Base-by-base conservation (phyloP, 73 alveolate species). In the Paramecium tetraurelia region DNA sequence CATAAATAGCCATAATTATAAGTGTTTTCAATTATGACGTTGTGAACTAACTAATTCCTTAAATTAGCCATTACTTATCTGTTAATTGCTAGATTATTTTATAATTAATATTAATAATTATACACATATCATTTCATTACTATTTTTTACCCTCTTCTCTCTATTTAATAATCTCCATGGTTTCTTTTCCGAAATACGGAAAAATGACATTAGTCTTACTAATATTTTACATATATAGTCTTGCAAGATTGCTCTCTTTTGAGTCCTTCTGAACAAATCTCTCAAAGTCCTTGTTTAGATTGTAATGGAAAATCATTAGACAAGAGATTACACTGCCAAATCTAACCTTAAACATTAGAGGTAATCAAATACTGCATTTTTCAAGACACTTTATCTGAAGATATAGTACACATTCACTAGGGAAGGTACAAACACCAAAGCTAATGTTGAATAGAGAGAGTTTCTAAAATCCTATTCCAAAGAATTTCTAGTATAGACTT, bases 181-280 rank as follows among this genome's bases (percentile, higher is more conserved):
- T 77, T 31, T 77, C 89, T 44, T 80, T 46, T 46, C 46, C 38
- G 24, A 80, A 80, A 22, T 80, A 80, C 12, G 90, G 90, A 31
- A 80, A 80, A 21, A 80, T 46, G 7, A 80, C 12, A 77, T 35
- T 38, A 3, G 68, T 80, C 6, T 40, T 44, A 80, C 90, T 80
- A 48, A 80, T 80, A 22, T 46, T 40, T 46, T 80, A 24, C 21
- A 80, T 80, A 80, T 80, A 80, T 7, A 44, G 44, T 58, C 90
- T 80, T n/a, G 90, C 90, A 20, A 43, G 48, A 46, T 80, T 80
- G 53, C 90, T 80, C 20, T 80, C 90, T 20, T 20, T 46, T 11
- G 90, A 16, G 24, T 80, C 90, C 22, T 44, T 41, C 33, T 44
- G 21, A 20, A 80, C 72, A 80, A 80, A 80, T 12, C 38, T 27